Percentiles rank a stretch among this genome's conserved stretches.
Conservation (phyloP, 495 filamentous ascomycete species). For the Wilcoxina mikolae region DNA sequence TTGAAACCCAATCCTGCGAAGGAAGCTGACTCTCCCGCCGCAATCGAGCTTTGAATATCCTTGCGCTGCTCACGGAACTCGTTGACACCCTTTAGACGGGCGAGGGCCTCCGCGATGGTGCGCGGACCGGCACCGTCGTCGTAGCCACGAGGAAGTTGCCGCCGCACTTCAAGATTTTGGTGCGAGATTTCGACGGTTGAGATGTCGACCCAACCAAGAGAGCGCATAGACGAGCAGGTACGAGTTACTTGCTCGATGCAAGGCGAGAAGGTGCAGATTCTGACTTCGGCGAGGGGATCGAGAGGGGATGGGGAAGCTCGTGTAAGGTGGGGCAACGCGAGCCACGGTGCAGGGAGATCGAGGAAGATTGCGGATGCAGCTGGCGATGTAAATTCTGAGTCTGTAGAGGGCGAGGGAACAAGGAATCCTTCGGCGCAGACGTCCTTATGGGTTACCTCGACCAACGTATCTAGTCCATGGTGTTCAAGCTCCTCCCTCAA, state of each 20-base stretch:
- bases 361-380: constrained; percentile 74
- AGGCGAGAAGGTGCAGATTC: constrained; percentile 86
- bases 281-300: constrained; percentile 46
- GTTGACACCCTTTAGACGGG: constrained; percentile 57
- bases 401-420: constrained; percentile 23
- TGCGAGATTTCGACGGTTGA: constrained; percentile 78
- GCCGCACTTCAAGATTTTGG: constrained; percentile 58
- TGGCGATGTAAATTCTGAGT: constrained; percentile 32
- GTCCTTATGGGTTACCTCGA: constrained; percentile 76
- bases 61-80: constrained; percentile 21
- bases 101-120: constrained; percentile 64
- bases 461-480: constrained; percentile 57
- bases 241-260: constrained; percentile 89
- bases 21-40: constrained; percentile 2
- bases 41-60: constrained; percentile 8
- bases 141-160: constrained; percentile 44
- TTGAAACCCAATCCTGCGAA: constrained; percentile 28
- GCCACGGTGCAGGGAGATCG: constrained; percentile 85
- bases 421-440: constrained; percentile 81
- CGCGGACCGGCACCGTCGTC: constrained; percentile 40
- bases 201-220: constrained; percentile 76
- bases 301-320: constrained; percentile 43
- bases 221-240: constrained; percentile 63
- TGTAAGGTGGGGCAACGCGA: constrained; percentile 71
- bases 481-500: constrained; percentile 56